Evolutionary conservation across 2,329 filamentous ascomycete genomes (phyloP).

Genomic region (Chrysosporium keratinophilum): DNA sequence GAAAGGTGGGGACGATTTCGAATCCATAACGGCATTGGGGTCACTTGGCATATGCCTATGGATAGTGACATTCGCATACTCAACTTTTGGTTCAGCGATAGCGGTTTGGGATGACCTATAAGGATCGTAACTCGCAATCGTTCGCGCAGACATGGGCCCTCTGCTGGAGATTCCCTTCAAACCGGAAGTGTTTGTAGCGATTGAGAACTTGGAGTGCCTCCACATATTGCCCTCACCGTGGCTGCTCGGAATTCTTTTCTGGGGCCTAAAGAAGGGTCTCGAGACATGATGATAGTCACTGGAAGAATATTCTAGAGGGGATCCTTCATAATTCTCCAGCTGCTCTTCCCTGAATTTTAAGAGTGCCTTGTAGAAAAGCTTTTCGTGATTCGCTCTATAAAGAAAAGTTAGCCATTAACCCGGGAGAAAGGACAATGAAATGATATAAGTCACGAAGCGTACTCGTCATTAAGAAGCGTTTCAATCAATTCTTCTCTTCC

Average conservation of each 20-base stretch:
- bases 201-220: conserved; percentile 47
- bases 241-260: conserved; percentile 25
- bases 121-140: conserved; percentile 67
- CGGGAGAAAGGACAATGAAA: too few relatives aligned
- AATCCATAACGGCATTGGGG: background rate
- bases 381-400: conserved; percentile 70
- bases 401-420: background rate
- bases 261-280: conserved; percentile 27
- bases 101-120: conserved; percentile 59
- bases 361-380: conserved; percentile 82
- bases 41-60: conserved; percentile 41
- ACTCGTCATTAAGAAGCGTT: conserved; percentile 57
- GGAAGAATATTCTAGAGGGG: conserved; percentile 67
- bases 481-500: conserved; percentile 60
- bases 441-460: conserved; percentile 27
- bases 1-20: background rate
- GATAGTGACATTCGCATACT: conserved; percentile 58
- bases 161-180: conserved; percentile 42
- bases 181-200: conserved; percentile 45
- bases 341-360: conserved; percentile 72
- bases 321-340: conserved; percentile 71
- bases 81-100: conserved; percentile 41
- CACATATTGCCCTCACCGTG: conserved; percentile 24
- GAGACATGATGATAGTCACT: conserved; percentile 81
- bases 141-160: conserved; percentile 33